phyloP scores from a whole-genome alignment of 345 rosid species.

The Boechera stricta region DNA sequence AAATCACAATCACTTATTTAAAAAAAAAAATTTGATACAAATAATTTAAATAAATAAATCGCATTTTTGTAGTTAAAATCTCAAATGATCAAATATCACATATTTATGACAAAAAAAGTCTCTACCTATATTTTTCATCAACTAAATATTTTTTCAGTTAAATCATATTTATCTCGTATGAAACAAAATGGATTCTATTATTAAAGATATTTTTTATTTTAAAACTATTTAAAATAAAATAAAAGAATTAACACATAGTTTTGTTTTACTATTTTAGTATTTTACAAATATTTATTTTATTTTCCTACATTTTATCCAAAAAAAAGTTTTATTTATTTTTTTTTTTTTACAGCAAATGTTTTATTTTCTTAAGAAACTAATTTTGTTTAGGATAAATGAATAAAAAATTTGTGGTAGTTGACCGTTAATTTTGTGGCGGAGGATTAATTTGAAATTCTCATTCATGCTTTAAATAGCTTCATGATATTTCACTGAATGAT shows the following conservation, averaged over 20 bases:
- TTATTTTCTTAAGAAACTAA: neutral
- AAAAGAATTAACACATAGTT: neutral
- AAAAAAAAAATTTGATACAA: neutral
- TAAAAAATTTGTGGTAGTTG: conserved; percentile 32
- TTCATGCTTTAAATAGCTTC: too few relatives aligned
- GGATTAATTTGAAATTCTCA: conserved; percentile 24
- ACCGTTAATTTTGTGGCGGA: conserved; percentile 51
- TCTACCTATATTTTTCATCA: too few relatives aligned
- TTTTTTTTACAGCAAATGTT: neutral
- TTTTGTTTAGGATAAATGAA: neutral
- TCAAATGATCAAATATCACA: neutral
- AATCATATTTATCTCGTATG: too few relatives aligned
- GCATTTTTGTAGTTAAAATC: neutral
- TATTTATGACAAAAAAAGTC: too few relatives aligned
- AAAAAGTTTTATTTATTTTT: too few relatives aligned
- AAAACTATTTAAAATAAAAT: too few relatives aligned
- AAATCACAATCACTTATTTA: neutral
- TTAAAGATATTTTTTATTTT: too few relatives aligned
- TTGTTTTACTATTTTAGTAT: too few relatives aligned
- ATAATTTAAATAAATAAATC: too few relatives aligned
- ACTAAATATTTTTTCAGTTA: neutral
- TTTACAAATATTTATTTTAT: neutral
- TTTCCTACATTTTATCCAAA: neutral
- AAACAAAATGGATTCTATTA: neutral
- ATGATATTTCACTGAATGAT: conserved; percentile 2